A percentile compares a stretch with the other conserved stretches of the same genome.
Conservation (phyloP, 768 basidiomycete genomes). For the Kwoniella dendrophila region DNA sequence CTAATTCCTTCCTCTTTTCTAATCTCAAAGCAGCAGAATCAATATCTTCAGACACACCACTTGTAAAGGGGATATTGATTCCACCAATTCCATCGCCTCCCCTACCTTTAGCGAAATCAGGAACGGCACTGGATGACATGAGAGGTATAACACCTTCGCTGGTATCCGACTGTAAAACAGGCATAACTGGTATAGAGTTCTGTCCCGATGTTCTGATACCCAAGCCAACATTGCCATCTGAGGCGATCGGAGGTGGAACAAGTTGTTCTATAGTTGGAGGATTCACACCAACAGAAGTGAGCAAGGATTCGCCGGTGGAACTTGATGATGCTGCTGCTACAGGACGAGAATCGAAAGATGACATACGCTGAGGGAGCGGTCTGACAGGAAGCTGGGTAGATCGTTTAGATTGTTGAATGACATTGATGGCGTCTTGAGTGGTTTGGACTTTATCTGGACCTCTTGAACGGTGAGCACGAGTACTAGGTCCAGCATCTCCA, state of each 20-base stretch:
- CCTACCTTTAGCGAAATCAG: conserved; percentile 38
- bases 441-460: neutral
- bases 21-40: conserved; percentile 12
- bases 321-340: neutral
- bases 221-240: conserved; percentile 9
- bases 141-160: neutral
- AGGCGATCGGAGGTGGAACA: conserved; percentile 6
- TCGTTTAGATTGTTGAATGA: conserved; percentile 2
- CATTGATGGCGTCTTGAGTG: conserved; percentile 7
- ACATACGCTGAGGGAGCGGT: conserved; percentile 7
- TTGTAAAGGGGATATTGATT: conserved; percentile 10
- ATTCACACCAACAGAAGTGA: neutral
- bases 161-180: neutral
- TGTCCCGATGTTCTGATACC: conserved; percentile 9
- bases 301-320: neutral
- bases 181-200: neutral
- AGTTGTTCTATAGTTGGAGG: conserved; percentile 27
- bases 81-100: conserved; percentile 41
- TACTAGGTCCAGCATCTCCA: conserved; percentile 10
- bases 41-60: conserved; percentile 5
- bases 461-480: neutral
- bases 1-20: conserved; percentile 21
- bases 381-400: neutral
- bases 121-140: conserved; percentile 17
- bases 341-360: conserved; percentile 19